Evolutionary conservation across 1,284 basidiomycete species (phyloP), one percentile per base, ranked within the genome.

Genomic region (Ceratobasidium theobromae): DNA sequence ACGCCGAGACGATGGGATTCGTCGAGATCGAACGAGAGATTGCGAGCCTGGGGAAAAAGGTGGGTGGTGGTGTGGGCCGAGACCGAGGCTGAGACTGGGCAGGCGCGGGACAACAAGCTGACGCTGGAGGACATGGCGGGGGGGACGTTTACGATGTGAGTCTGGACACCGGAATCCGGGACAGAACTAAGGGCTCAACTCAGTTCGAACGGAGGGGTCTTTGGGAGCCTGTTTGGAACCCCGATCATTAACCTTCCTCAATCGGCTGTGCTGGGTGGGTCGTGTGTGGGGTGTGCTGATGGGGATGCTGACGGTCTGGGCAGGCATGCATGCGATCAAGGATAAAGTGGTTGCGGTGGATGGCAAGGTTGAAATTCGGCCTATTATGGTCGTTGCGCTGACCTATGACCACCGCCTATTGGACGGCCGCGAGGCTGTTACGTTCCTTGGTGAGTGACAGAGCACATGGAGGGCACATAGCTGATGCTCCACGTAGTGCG

Each of bases 181-280:
- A 3, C 2, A 28, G 21, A 16, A 32, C 49, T 54, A 49, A 57
- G 35, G 21, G 6, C 35, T 46, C 41, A 48, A 54, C 62, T 67
- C 69, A 93, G 91, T 78, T 98, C 96, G 64, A 99, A 99, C 77
- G 97, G 97, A 54, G 97, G 96, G 73, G 96, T 99, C 75, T 99
- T 99, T 74, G 96, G 96, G 65, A 97, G 94, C 62, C 81, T 98
- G 53, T 98, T 90, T 75, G 96, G 96, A 57, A 99, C 96, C 38
- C 96, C 96, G 55, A 95, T 95, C 77, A 95, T 99, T 80, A 99
- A 98, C 82, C 81, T 96, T 66, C 96, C 96, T 21, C 96, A 98
- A 77, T 81, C 93, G 46, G 96, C 95, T 67, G 95, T 98, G 21
- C 84, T 98, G 67, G 93, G 89, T 84, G 71, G 70, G 81, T 80